Base-by-base conservation (phyloP, 805 yeast genomes). In the Groenewaldozyma tartarivorans region DNA sequence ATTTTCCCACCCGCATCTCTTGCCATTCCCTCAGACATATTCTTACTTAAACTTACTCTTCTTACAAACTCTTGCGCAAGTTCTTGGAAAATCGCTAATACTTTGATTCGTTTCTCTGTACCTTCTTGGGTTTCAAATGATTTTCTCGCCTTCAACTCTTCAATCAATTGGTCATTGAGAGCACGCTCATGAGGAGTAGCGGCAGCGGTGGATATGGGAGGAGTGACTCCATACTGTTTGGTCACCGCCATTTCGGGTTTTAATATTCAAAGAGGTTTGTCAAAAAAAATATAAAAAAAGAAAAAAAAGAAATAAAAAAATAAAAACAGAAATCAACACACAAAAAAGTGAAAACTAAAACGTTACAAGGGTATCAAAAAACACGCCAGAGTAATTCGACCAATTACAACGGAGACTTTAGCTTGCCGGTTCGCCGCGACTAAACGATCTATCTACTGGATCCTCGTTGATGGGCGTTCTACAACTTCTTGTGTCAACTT, bases 1-100 rank as follows among this genome's bases (percentile, higher is more conserved):
- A 92, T 77, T 59, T 92, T 92, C 29, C 98, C 98, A 30, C 98
- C 98, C 0, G 97, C 94, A 61, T 92, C 98, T 42, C 67, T 72
- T 0, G 97, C 95, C 96, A 92, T 87, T 2, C 96, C 96, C 46
- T 92, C 97, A 27, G 87, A 77, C 96, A 92, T 87, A 56, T 90
- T 88, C 55, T 82, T 87, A 46, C 71, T 75, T 48, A 75, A 71
- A 2, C 94, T 81, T 5, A 87, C 96, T 11, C 64, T 72, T 53
- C 75, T 82, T 1, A 92, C 98, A 62, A 90, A 90, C 48, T 81
- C 84, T 52, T 80, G 74, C 0, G 83, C 74, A 52, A 92, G 55
- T 47, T 75, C 70, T 57, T 92, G 97, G 47, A 92, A 60, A 4
- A 72, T 66, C 37, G 71, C 68, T 31, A 92, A 68, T 6, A 85